These are phyloP conservation scores for Exophiala sideris DNA, from an alignment of 2,329 filamentous ascomycete species.

Conservation along the genomic window DNA sequence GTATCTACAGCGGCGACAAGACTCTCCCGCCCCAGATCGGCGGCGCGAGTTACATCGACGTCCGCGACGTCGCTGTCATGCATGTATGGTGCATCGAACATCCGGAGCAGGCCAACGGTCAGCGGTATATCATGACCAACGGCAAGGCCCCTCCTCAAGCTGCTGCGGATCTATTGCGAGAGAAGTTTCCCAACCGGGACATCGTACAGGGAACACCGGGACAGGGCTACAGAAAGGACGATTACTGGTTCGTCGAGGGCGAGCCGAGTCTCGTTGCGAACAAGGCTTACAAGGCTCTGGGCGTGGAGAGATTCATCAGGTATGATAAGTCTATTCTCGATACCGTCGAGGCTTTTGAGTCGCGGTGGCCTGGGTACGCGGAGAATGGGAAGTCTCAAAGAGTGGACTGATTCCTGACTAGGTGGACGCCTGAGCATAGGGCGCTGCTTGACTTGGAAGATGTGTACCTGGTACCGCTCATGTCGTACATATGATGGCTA, in stretches of 20 bases:
- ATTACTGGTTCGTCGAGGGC: conserved; percentile 20
- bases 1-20: conserved; percentile 21
- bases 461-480: no score
- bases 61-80: conserved; percentile 28
- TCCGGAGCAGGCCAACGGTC: conserved; percentile 20
- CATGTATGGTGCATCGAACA: conserved; percentile 27
- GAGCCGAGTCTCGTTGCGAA: conserved; percentile 16
- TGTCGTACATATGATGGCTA: no score
- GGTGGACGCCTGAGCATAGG: no score
- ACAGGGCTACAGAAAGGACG: conserved; percentile 15
- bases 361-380: conserved; percentile 22
- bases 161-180: conserved; percentile 25
- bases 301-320: conserved; percentile 21
- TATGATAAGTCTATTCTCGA: conserved; percentile 27
- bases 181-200: conserved; percentile 18
- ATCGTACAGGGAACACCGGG: conserved; percentile 25
- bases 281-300: conserved; percentile 24
- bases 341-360: conserved; percentile 25
- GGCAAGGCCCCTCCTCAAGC: conserved; percentile 30
- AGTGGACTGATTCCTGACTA: no score
- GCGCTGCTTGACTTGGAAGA: no score
- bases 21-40: conserved; percentile 25
- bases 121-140: conserved; percentile 25
- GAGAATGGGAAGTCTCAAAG: conserved; percentile 6
- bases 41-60: conserved; percentile 27